Conservation (phyloP, 768 basidiomycete species). For the Mycena epipterygia region DNA sequence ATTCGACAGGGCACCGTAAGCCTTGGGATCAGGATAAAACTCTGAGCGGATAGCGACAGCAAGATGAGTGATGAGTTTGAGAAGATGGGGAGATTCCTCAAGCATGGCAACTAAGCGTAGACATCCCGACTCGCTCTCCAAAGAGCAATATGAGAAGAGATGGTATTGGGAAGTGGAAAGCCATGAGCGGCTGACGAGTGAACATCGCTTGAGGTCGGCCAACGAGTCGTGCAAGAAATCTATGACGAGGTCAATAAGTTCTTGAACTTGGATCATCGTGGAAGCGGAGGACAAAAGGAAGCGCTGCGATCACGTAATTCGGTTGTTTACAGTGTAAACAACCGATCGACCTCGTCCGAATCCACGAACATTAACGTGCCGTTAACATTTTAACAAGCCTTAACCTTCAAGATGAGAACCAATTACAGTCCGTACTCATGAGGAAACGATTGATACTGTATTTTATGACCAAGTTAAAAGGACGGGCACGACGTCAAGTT, state of each 20-base stretch:
- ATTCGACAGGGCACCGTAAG: not conserved
- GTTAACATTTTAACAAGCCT: too few relatives aligned
- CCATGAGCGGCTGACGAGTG: constrained; percentile 7
- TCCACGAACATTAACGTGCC: too few relatives aligned
- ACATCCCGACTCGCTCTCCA: not conserved
- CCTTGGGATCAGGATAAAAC: not conserved
- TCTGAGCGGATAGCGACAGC: not conserved
- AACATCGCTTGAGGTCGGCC: constrained; percentile 6
- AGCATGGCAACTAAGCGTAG: not conserved
- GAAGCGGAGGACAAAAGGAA: not conserved
- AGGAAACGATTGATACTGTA: too few relatives aligned
- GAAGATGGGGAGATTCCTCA: not conserved
- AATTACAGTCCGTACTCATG: too few relatives aligned
- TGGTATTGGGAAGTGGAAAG: constrained; percentile 10
- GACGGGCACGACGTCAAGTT: too few relatives aligned
- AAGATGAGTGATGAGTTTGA: not conserved
- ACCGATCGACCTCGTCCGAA: too few relatives aligned
- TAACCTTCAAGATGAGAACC: too few relatives aligned
- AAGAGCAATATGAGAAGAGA: constrained; percentile 14
- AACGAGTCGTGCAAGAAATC: constrained; percentile 23
- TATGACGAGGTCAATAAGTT: constrained; percentile 17
- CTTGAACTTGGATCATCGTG: constrained; percentile 5
- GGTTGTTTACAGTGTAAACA: too few relatives aligned
- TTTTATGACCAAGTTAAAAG: too few relatives aligned
- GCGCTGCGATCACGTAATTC: too few relatives aligned